Base-by-base conservation (phyloP, 2,329 filamentous ascomycete species). In the Botrytis byssoidea region DNA sequence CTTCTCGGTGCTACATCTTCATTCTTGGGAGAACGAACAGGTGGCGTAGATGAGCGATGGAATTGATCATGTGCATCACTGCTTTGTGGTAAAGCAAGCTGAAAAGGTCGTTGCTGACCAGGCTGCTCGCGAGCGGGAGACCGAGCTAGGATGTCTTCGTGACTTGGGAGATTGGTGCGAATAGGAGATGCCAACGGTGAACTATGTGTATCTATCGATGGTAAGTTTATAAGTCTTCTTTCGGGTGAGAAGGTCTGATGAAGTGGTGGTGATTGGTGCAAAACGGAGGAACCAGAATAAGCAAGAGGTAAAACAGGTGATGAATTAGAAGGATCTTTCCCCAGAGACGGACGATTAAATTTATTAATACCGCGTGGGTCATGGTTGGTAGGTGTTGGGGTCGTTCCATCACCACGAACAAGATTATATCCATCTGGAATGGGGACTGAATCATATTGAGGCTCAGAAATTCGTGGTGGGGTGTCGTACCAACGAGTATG, bases 61-160 rank as follows among this genome's bases (percentile, higher is more conserved):
- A 32, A 63, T 37, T 32, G 40, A 51, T 25, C 40, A 42, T 75
- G 72, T 4, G 75, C 75, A 22, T 37, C 40, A 32, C 66, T 69
- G 18, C 77, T 76, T 46, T 76, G 74, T n/a, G 80, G 80, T 3
- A 81, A 75, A 4, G 76, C 71, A 37, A 81, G 71, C 67, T 81
- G 78, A 60, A 80, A 81, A 9, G 80, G 80, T 64, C 77, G 67
- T 74, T 81, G 80, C 59, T 81, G 80, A 4, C 77, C 79, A 37
- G 73, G 66, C 8, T 75, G 74, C 4, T 68, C 51, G 35, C 77
- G 75, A 18, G 80, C 78, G 2, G 80, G 80, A 0, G 78, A 80
- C 16, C 80, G 77, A 25, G 80, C 80, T 12, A 81, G 59, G 2
- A 80, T 46, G 44, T 80, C 79, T 69, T 81, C 79, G 10, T 74